Base-by-base conservation (phyloP, 495 filamentous ascomycete species). In the Barbatosphaeria neglecta region DNA sequence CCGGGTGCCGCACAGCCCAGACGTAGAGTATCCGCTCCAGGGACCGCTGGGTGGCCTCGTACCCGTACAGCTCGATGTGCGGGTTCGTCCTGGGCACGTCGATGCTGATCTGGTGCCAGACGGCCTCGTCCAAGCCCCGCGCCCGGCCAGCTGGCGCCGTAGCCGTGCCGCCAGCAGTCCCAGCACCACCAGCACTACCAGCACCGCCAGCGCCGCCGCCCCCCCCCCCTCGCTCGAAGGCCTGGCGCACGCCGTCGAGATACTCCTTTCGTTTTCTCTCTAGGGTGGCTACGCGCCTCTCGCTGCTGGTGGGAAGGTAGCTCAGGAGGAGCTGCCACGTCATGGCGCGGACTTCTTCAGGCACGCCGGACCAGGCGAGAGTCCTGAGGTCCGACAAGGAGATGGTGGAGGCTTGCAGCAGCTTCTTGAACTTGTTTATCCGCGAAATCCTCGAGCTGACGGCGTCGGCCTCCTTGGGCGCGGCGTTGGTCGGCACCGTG, bases 51-150 rank as follows among this genome's bases (percentile, higher is more conserved):
- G 92, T 97, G 16, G 90, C 89, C 63, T 97, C 93, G 61, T 94
- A 98, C 46, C 86, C 75, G 61, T 98, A 98, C 0, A 98, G 74
- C 50, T 88, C 82, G 39, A 98, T 81, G 66, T 97, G 93, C 20
- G 92, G 92, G 60, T 93, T 96, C 9, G 92, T 98, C 37, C 92
- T 84, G 7, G 92, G 92, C 18, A 98, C 93, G 61, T 98, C 92
- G 57, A 98, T 98, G 53, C 87, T 94, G 61, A 98, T 96, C 55
- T 98, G 92, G 62, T 98, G 92, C 92, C 92, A 98, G 43, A 98
- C 80, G 19, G 85, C 82, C 66, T 98, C 90, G 55, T 97, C 92
- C 19, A 98, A 70, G 7, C 92, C 92, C 55, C 89, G 73, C 22
- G 69, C 70, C 41, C 81, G 74, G 15, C 78, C 71, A 37, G 64